phyloP scores from a whole-genome alignment of 2,329 filamentous ascomycete species.

The Knoxdaviesia proteae region DNA sequence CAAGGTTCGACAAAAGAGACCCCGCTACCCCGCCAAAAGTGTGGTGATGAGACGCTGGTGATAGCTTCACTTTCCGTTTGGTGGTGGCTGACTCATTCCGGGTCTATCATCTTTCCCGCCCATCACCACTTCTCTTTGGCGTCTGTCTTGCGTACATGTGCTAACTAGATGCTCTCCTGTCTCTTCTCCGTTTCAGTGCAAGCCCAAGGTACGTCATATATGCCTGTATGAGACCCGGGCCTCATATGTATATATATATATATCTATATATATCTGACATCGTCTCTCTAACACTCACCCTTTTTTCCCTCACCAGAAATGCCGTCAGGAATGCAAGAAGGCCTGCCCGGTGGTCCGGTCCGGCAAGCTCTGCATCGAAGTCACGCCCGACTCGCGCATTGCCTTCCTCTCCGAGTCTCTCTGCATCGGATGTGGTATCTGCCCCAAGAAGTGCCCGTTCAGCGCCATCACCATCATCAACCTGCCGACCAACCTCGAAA shows the following conservation, averaged over 20 bases:
- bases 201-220: slow-evolving; percentile 46
- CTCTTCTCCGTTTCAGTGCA: slow-evolving; percentile 38
- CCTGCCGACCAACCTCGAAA: slow-evolving; percentile 96
- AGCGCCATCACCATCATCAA: slow-evolving; percentile 99
- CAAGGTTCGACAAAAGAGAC: slow-evolving; percentile 44
- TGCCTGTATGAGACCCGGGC: not conserved
- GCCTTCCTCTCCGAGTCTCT: slow-evolving; percentile 94
- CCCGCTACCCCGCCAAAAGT: slow-evolving; percentile 16
- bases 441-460: slow-evolving; percentile 97
- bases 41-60: not conserved
- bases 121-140: no score
- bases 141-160: no score
- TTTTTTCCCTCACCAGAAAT: slow-evolving; percentile 45
- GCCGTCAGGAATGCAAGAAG: slow-evolving; percentile 97
- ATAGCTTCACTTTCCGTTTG: no score
- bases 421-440: slow-evolving; percentile 98
- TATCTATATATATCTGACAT: slow-evolving; percentile 4
- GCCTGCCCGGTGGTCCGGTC: slow-evolving; percentile 93
- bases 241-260: no score
- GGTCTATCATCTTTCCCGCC: no score
- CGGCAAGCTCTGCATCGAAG: slow-evolving; percentile 95
- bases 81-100: no score
- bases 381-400: slow-evolving; percentile 69
- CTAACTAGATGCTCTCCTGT: slow-evolving; percentile 17
- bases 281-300: no score